phyloP scores from a whole-genome alignment of 495 filamentous ascomycete species.

The Ramalina intermedia region DNA sequence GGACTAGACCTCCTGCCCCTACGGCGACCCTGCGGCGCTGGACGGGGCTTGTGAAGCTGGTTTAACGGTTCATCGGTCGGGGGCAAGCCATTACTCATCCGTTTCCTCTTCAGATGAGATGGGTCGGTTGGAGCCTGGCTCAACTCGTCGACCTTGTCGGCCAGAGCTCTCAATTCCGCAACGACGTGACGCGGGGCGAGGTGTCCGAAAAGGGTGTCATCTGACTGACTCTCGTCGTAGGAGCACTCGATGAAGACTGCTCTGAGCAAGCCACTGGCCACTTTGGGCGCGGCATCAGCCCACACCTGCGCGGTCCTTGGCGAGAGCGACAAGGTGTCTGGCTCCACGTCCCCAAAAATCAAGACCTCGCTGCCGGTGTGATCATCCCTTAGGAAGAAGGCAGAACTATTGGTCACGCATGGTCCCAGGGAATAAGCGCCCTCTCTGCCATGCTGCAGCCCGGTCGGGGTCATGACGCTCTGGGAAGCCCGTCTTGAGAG shows the following conservation, averaged over 20 bases:
- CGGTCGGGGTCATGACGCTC: slow-evolving; percentile 7
- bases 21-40: slow-evolving; percentile 3
- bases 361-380: slow-evolving; percentile 59
- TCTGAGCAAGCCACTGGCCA: slow-evolving; percentile 48
- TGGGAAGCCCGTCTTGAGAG: slow-evolving; percentile 11
- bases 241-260: slow-evolving; percentile 94
- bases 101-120: slow-evolving; percentile 15
- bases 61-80: neutral
- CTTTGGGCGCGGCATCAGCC: slow-evolving; percentile 71
- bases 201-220: slow-evolving; percentile 73
- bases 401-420: slow-evolving; percentile 70
- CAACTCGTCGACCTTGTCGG: slow-evolving; percentile 41
- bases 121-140: slow-evolving; percentile 9
- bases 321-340: slow-evolving; percentile 65
- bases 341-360: slow-evolving; percentile 91
- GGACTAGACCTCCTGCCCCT: slow-evolving; percentile 11
- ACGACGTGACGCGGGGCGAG: slow-evolving; percentile 69
- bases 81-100: slow-evolving; percentile 6
- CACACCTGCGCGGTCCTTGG: slow-evolving; percentile 72
- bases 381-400: slow-evolving; percentile 75
- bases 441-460: slow-evolving; percentile 10
- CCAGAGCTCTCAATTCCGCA: slow-evolving; percentile 59
- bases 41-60: neutral
- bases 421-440: slow-evolving; percentile 24
- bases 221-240: slow-evolving; percentile 61